These are phyloP conservation scores for Aspergillus tubingensis DNA, from an alignment of 2,329 filamentous ascomycete genomes.

Conservation along the genomic window DNA sequence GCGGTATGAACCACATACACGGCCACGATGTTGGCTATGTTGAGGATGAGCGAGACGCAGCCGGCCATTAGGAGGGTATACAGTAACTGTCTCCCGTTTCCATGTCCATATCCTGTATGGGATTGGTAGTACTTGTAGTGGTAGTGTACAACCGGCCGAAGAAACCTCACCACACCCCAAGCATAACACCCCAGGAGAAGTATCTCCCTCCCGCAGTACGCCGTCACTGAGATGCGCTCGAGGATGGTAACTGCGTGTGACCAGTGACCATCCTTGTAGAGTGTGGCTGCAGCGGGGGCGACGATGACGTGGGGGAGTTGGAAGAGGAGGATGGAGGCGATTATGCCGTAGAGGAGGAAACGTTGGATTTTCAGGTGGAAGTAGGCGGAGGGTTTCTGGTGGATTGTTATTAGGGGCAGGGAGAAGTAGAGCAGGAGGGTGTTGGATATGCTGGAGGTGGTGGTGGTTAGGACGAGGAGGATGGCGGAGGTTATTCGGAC, in stretches of 20 bases:
- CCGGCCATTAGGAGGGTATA: constrained; percentile 49
- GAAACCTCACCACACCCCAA: constrained; percentile 45
- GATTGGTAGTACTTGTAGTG: too few relatives aligned
- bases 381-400: constrained; percentile 26
- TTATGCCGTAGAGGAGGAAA: constrained; percentile 45
- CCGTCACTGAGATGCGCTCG: constrained; percentile 53
- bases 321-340: constrained; percentile 37
- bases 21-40: constrained; percentile 35
- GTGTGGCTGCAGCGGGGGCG: constrained; percentile 35
- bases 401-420: constrained; percentile 45
- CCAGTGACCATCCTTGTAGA: constrained; percentile 9
- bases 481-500: not conserved
- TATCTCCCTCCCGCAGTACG: constrained; percentile 55
- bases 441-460: constrained; percentile 43
- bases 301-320: constrained; percentile 39
- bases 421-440: constrained; percentile 49
- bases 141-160: constrained; percentile 42
- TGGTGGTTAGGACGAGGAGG: constrained; percentile 35
- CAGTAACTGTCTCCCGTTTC: constrained; percentile 33
- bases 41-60: constrained; percentile 42
- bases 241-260: constrained; percentile 27
- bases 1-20: constrained; percentile 38
- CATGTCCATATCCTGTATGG: too few relatives aligned
- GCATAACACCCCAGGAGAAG: constrained; percentile 56
- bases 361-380: not conserved